Conservation (phyloP, 2,329 filamentous ascomycete genomes). For the Fusarium sp. region DNA sequence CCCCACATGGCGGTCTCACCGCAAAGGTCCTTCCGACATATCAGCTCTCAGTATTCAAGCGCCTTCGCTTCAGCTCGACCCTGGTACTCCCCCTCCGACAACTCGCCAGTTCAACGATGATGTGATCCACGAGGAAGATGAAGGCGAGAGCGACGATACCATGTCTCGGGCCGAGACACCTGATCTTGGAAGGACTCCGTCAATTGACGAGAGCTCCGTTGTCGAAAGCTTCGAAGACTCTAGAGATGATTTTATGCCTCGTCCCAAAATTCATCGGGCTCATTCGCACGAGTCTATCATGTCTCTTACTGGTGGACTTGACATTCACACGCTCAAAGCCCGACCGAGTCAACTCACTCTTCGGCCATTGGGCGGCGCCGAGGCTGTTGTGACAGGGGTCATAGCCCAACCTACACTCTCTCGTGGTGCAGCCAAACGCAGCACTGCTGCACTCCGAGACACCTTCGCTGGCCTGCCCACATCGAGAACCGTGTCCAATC, state of each 20-base stretch:
- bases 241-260: constrained; percentile 53
- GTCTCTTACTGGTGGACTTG: constrained; percentile 86
- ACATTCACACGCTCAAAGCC: constrained; percentile 84
- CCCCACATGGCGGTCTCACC: constrained; percentile 65
- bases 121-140: constrained; percentile 54
- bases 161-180: constrained; percentile 42
- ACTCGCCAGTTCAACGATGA: constrained; percentile 43
- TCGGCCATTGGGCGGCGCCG: constrained; percentile 63
- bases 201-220: constrained; percentile 52
- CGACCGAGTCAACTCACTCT: constrained; percentile 80
- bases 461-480: constrained; percentile 57
- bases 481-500: constrained; percentile 48
- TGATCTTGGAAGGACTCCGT: constrained; percentile 44
- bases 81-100: constrained; percentile 43
- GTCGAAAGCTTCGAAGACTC: constrained; percentile 48
- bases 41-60: constrained; percentile 63
- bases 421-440: constrained; percentile 57
- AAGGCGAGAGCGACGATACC: constrained; percentile 45
- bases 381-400: constrained; percentile 68
- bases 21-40: constrained; percentile 66
- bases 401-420: constrained; percentile 69
- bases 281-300: constrained; percentile 89
- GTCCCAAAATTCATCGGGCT: constrained; percentile 68
- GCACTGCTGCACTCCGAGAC: constrained; percentile 69
- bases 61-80: constrained; percentile 52